Percentiles rank a stretch among this genome's conserved stretches.
phyloP scores from a whole-genome alignment of 345 rosid genomes.

The Odontarrhena argentea region DNA sequence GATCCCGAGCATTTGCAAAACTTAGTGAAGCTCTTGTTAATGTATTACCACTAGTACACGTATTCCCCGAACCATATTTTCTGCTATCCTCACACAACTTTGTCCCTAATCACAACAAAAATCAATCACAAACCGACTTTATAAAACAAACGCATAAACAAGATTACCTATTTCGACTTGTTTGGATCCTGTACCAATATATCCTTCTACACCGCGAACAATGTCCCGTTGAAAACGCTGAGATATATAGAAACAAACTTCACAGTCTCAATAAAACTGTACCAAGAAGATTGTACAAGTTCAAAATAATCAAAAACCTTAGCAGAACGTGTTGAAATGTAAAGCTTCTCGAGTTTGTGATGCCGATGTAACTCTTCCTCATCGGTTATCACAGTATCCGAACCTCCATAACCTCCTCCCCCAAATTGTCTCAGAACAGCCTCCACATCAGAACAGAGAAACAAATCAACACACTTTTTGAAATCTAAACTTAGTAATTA shows the following conservation, averaged over 20 bases:
- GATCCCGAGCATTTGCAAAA: constrained; percentile 71
- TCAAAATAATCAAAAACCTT: constrained; percentile 54
- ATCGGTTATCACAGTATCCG: constrained; percentile 68
- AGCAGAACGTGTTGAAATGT: constrained; percentile 83
- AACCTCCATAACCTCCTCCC: constrained; percentile 81
- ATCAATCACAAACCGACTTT: neutral
- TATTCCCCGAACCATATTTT: constrained; percentile 83
- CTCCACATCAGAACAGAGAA: constrained; percentile 43
- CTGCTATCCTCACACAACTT: constrained; percentile 84
- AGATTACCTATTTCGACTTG: constrained; percentile 85
- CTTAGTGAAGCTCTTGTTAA: constrained; percentile 71
- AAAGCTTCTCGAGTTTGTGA: constrained; percentile 90
- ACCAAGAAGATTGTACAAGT: constrained; percentile 8
- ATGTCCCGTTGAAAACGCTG: constrained; percentile 94
- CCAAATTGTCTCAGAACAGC: constrained; percentile 96
- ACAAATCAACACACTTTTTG: constrained; percentile 16
- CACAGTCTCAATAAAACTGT: constrained; percentile 7
- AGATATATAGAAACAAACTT: constrained; percentile 32
- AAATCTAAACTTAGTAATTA: constrained; percentile 8
- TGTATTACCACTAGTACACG: constrained; percentile 84
- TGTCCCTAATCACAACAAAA: constrained; percentile 51
- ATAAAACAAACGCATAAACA: neutral
- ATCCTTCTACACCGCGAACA: constrained; percentile 93
- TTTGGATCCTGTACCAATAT: constrained; percentile 79
- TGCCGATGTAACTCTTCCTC: constrained; percentile 76